Conservation (phyloP, 2,329 filamentous ascomycete genomes). For the Aspergillus sp. region DNA sequence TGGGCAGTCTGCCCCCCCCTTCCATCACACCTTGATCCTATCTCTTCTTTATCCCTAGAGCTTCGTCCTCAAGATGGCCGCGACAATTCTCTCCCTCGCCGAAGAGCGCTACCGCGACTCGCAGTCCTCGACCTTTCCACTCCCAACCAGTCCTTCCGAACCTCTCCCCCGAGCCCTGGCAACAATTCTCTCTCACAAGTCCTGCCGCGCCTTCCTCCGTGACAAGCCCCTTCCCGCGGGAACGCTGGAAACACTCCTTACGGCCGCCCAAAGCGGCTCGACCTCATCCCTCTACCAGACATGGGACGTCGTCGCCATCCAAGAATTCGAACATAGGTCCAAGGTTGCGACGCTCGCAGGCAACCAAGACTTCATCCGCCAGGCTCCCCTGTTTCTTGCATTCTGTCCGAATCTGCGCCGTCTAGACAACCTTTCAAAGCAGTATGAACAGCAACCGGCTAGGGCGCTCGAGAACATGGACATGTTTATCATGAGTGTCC, state of each 20-base stretch:
- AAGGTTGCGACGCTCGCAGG: too few species aligned
- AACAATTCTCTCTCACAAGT: too few species aligned
- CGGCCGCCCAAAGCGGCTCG: background rate
- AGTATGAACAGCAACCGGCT: background rate
- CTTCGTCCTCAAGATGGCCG: too few species aligned
- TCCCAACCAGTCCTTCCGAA: too few species aligned
- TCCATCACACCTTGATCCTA: too few species aligned
- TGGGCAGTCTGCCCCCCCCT: too few species aligned
- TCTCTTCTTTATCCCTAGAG: too few species aligned
- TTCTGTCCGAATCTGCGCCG: background rate
- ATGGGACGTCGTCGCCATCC: background rate
- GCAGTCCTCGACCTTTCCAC: too few species aligned
- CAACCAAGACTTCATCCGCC: background rate
- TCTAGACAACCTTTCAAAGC: background rate
- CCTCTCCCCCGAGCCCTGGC: too few species aligned
- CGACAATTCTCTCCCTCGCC: too few species aligned
- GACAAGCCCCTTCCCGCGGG: background rate
- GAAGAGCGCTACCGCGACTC: too few species aligned
- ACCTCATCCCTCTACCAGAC: background rate
- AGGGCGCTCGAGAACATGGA: background rate
- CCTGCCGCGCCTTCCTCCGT: too few species aligned
- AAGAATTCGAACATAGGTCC: background rate
- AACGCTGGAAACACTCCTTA: background rate
- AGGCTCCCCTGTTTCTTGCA: background rate
- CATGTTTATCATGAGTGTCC: background rate